Base-by-base conservation (phyloP, 768 basidiomycete species). In the Agaricus subrufescens region DNA sequence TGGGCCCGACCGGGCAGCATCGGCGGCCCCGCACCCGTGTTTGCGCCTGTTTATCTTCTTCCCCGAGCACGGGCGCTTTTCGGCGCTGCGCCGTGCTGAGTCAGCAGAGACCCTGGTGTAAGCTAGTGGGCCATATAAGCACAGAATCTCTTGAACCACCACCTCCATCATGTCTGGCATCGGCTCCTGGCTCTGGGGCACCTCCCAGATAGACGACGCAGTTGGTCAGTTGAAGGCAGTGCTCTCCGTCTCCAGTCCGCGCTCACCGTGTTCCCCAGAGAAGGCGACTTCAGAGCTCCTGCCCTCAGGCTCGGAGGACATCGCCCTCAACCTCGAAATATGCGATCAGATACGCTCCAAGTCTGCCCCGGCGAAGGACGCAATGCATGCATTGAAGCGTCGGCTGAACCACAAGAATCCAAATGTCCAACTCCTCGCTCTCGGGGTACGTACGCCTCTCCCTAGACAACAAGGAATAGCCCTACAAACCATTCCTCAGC, bases 331-430 rank as follows among this genome's bases (percentile, higher is more conserved):
- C 64, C 89, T 99, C 57, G 94, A 98, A 69, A 92, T 98, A 77
- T 94, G 93, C 61, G 97, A 99, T 72, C 89, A 95, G 71, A 94
- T 99, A 67, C 85, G 94, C 52, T 92, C 92, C 5, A 95, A 96
- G 75, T 83, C 89, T 42, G 87, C 88, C 0, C 81, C 83, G 15
- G 86, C 95, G 15, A 89, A 89, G 71, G 85, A 89, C 58, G 89
- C 96, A 3, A 90, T 94, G 86, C 87, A 87, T 56, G 84, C 88
- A 19, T 76, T 99, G 65, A 94, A 94, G 71, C 82, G 86, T 26
- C 82, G 95, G 49, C 75, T 98, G 49, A 86, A 87, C 65, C 91
- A 96, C 73, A 91, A 89, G 82, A 99, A 99, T 69, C 94, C 94
- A 0, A 96, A 98, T 63, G 94, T 96, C 7, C 93, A 94, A 71